Evolutionary conservation across 306 rosid species (phyloP), one percentile per base, ranked within the genome.

Genomic region (Pueraria montana): DNA sequence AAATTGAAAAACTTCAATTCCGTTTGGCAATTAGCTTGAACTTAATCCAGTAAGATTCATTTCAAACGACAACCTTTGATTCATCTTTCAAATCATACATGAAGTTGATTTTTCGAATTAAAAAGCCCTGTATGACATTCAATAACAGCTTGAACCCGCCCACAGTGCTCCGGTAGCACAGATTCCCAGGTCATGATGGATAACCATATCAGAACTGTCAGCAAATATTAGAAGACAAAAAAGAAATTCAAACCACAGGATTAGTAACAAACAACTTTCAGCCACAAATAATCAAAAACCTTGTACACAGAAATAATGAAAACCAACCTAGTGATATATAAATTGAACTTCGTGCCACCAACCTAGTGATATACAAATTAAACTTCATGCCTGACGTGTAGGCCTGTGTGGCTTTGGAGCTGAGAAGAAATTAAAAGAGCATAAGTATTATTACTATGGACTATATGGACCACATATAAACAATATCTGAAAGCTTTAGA

Each of bases 321-420:
- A 72, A 74, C 26, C 43, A 83, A 79, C 87, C 87, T 26, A 30
- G 52, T 61, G 16, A 81, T 48, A 49, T 10, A 26, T n/a, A n/a
- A n/a, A 30, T 30, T 30, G 34, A 30, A 30, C 34, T 30, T 30
- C 34, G 4, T 30, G 34, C 34, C 34, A 30, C 26, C 43, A 83
- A 79, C 87, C 87, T 26, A 30, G 52, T 61, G 16, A 81, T 48
- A 49, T 10, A 26, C 71, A 79, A 27, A 36, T 81, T 89, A 83
- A 83, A 59, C 59, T 78, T 53, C 73, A 62, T 78, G 74, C 64
- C 36, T 77, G 87, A 9, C 74, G 79, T 66, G 78, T 83, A 61
- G 91, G 91, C 74, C 94, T 87, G 83, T 93, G 99, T 46, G 99
- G 99, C 87, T 93, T 95, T 43, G 99, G 99, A 87, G 98, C 98